A percentile compares a stretch with the other conserved stretches of the same genome.
Evolutionary conservation across 1,139 yeast genomes (phyloP).

Genomic region (Hemisphaericaspora xylanilytica): DNA sequence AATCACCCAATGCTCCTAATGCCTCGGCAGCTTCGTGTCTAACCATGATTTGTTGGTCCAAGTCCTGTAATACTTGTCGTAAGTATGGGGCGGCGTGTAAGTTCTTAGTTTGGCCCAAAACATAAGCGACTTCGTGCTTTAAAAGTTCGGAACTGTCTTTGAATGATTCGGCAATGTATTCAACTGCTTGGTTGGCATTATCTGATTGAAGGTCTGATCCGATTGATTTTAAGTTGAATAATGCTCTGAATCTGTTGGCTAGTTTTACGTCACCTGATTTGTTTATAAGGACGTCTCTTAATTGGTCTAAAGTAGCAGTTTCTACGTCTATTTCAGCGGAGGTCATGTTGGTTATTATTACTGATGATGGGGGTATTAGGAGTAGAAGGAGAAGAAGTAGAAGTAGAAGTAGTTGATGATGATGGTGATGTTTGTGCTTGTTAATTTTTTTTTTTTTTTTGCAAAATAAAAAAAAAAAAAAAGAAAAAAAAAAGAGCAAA

Average conservation of each 20-base stretch:
- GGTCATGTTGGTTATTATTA: too few species aligned
- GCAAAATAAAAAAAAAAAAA: too few species aligned
- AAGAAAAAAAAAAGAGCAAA: too few species aligned
- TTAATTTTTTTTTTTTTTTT: too few species aligned
- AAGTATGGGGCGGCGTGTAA: slow-evolving; percentile 71
- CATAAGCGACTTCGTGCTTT: slow-evolving; percentile 98
- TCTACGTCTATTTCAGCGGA: slow-evolving; percentile 46
- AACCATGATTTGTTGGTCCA: slow-evolving; percentile 86
- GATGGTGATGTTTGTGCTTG: too few species aligned
- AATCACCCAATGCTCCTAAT: slow-evolving; percentile 90
- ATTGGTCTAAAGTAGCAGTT: slow-evolving; percentile 57
- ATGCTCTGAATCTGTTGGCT: slow-evolving; percentile 88
- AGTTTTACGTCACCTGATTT: slow-evolving; percentile 65
- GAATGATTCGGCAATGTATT: slow-evolving; percentile 81
- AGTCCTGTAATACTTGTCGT: slow-evolving; percentile 66
- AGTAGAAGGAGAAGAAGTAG: too few species aligned
- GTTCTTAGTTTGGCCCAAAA: slow-evolving; percentile 94
- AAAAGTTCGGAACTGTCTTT: slow-evolving; percentile 82
- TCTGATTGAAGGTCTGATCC: slow-evolving; percentile 59
- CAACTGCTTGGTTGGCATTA: slow-evolving; percentile 61
- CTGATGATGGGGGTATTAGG: too few species aligned
- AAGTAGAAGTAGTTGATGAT: too few species aligned
- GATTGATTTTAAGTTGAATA: slow-evolving; percentile 82
- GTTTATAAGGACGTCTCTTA: slow-evolving; percentile 68
- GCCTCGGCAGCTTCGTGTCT: slow-evolving; percentile 99